phyloP scores from a whole-genome alignment of 2,329 filamentous ascomycete species.

The Claviceps arundinis region DNA sequence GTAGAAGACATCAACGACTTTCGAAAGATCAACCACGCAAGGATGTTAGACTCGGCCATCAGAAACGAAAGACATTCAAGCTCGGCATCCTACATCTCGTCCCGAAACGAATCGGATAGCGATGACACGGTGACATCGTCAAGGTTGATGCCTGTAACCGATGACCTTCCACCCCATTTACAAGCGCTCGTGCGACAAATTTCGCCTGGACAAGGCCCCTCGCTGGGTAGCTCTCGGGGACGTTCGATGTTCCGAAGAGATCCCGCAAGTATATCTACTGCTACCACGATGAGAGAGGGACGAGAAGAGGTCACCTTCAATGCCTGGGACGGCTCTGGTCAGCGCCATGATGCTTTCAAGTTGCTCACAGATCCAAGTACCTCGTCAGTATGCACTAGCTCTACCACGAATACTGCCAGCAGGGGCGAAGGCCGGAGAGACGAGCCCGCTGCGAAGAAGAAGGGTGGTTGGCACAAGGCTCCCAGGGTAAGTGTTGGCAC shows the following conservation, averaged over 20 bases:
- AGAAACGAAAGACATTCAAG: not conserved
- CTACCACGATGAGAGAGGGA: slow-evolving; percentile 15
- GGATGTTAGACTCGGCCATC: not conserved
- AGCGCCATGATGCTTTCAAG: slow-evolving; percentile 11
- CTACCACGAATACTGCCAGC: not conserved
- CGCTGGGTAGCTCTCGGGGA: not conserved
- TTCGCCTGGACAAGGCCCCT: not conserved
- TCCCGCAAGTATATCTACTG: slow-evolving; percentile 15
- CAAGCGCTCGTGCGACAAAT: not conserved
- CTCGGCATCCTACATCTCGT: not conserved
- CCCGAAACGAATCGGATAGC: not conserved
- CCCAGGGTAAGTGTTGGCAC: slow-evolving; percentile 4
- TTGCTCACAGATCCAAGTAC: slow-evolving; percentile 9
- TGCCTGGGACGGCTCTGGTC: slow-evolving; percentile 19
- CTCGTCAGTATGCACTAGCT: slow-evolving; percentile 4
- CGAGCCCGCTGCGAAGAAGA: not conserved
- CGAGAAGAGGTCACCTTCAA: slow-evolving; percentile 12
- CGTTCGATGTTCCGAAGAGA: not conserved
- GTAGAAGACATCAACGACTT: not conserved
- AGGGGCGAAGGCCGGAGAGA: not conserved
- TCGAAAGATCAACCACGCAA: not conserved
- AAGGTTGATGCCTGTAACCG: not conserved
- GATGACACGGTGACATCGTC: not conserved
- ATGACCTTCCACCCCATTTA: slow-evolving; percentile 1
- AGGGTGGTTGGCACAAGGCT: slow-evolving; percentile 14